Conservation (phyloP, 495 filamentous ascomycete species). For the Barbatosphaeria neglecta region DNA sequence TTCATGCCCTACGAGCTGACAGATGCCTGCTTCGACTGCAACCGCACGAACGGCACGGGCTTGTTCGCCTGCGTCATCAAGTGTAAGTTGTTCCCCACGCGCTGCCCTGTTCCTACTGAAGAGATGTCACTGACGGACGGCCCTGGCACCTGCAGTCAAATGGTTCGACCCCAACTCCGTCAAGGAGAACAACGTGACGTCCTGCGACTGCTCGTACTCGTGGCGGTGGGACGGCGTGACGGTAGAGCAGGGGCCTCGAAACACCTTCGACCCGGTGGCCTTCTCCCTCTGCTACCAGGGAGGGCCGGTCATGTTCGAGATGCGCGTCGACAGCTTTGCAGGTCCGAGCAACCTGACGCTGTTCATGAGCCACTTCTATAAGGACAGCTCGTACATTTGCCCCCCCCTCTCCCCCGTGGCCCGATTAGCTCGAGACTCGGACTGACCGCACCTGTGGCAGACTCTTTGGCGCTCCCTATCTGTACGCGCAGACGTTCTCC, state of each 20-base stretch:
- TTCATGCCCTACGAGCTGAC: constrained; percentile 13
- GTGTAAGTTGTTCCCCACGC: constrained; percentile 7
- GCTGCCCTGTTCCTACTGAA: not conserved
- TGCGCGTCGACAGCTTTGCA: constrained; percentile 12
- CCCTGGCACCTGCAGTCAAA: constrained; percentile 9
- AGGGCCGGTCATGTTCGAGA: constrained; percentile 8
- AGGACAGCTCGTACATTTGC: constrained; percentile 15
- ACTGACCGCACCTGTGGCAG: not conserved
- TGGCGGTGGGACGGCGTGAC: constrained; percentile 21
- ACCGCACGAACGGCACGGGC: not conserved
- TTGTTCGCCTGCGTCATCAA: constrained; percentile 10
- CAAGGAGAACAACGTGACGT: constrained; percentile 13
- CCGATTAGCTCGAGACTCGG: not conserved
- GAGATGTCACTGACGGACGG: constrained; percentile 1
- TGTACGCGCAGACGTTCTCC: not conserved
- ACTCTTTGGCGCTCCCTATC: not conserved
- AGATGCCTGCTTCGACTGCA: constrained; percentile 12
- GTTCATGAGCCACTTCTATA: constrained; percentile 17
- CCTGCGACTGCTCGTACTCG: constrained; percentile 10
- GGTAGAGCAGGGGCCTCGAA: constrained; percentile 3
- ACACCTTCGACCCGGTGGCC: constrained; percentile 7
- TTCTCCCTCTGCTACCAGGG: constrained; percentile 12
- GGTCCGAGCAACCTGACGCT: constrained; percentile 18
- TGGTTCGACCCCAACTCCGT: constrained; percentile 26
- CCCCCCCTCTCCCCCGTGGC: not conserved